Conservation (phyloP, 768 basidiomycete species). For the Lentinula guzmanii region DNA sequence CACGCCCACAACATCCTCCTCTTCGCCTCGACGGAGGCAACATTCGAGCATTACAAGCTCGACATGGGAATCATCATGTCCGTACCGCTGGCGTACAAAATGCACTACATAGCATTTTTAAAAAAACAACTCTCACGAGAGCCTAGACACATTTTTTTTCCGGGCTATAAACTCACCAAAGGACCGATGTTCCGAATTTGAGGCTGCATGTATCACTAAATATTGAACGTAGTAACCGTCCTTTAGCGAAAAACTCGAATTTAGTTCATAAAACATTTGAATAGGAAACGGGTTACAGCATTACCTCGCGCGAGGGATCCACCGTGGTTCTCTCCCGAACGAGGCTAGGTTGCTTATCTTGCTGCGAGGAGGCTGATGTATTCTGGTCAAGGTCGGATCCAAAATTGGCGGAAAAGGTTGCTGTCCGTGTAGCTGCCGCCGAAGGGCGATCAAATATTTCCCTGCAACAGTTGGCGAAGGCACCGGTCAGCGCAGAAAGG, state of each 20-base stretch:
- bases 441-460: conserved; percentile 58
- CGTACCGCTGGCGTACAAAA: conserved; percentile 48
- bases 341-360: not conserved
- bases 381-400: conserved; percentile 2
- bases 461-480: conserved; percentile 56
- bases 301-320: not conserved
- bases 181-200: conserved; percentile 27
- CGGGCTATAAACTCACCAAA: conserved; percentile 35
- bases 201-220: conserved; percentile 41
- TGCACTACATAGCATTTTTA: conserved; percentile 35
- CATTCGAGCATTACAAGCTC: conserved; percentile 53
- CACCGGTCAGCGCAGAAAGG: conserved; percentile 57
- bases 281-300: not conserved
- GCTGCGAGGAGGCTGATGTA: not conserved
- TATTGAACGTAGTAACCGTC: conserved; percentile 43
- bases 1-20: conserved; percentile 27
- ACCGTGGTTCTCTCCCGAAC: conserved; percentile 2
- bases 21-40: conserved; percentile 34
- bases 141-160: not conserved
- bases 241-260: conserved; percentile 10
- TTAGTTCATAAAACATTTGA: conserved; percentile 1
- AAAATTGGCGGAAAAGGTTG: conserved; percentile 30
- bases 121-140: conserved; percentile 10
- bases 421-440: conserved; percentile 58
- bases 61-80: conserved; percentile 31